Base-by-base conservation (phyloP, 108 stramenopile species). In the Cyclotella sp. region DNA sequence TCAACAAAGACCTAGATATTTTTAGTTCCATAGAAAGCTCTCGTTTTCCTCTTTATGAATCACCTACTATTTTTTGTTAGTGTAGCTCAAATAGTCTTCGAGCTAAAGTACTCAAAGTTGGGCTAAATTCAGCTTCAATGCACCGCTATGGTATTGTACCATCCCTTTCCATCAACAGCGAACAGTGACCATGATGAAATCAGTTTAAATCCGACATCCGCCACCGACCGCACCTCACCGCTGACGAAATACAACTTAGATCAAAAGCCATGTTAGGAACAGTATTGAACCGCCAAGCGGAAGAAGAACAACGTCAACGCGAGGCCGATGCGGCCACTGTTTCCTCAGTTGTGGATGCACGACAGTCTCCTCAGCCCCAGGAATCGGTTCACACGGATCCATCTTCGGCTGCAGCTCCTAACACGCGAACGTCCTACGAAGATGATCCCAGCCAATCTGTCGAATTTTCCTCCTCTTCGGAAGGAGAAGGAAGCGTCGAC, bases 301-400 rank as follows among this genome's bases (percentile, higher is more conserved):
- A 80, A 67, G 73, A 73, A 61, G 79, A 80, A 47, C 72, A 80
- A 34, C 79, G 78, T 3, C 76, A 70, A 43, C 76, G 65, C 57
- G 65, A 63, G 21, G 61, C 51, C 26, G 61, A 57, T 16, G 19
- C 49, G 22, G 59, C 49, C 28, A 42, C 53, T 13, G 63, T 70
- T 63, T 30, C 70, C 15, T 14, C 57, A 44, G 58, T 19, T 11
- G 58, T 60, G 15, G 19, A 19, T 28, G 24, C 58, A 15, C 15
- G 4, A 4, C 19, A 1, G 26, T 3, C 18, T 39, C 34, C 62
- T 41, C 14, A 0, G 34, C 34, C 34, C 2, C 34, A 34, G 34
- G 34, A 6, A 2, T 34, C 34, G 6, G 34, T 58, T 16, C 59
- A 19, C 28, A 10, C 60, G 24, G 19, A 34, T 8, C 43, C 3